A percentile compares a stretch with the other conserved stretches of the same genome.
These are phyloP conservation scores for Myochromella boudieri DNA, from an alignment of 768 basidiomycete species.

Conservation along the genomic window DNA sequence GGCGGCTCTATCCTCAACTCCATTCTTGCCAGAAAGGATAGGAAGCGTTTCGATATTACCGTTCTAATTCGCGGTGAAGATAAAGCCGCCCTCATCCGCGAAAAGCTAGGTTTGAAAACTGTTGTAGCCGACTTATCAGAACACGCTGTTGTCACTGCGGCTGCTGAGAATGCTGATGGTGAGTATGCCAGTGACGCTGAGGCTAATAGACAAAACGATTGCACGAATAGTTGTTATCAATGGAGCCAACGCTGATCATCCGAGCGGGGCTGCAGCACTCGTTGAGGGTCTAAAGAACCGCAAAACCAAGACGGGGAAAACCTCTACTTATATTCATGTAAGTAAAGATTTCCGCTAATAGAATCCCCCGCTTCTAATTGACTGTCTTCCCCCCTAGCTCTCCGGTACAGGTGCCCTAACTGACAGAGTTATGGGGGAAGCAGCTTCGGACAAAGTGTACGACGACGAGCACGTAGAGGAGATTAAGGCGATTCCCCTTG, in stretches of 20 bases:
- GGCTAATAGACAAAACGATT: too few species aligned
- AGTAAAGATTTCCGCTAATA: neutral
- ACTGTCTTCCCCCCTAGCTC: neutral
- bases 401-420: slow-evolving; percentile 16
- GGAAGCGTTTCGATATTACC: slow-evolving; percentile 14
- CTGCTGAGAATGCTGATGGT: slow-evolving; percentile 17
- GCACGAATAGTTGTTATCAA: slow-evolving; percentile 11
- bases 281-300: slow-evolving; percentile 15
- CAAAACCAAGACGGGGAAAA: slow-evolving; percentile 13
- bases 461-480: slow-evolving; percentile 17
- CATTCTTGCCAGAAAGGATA: slow-evolving; percentile 13
- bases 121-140: slow-evolving; percentile 15
- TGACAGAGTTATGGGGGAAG: slow-evolving; percentile 12
- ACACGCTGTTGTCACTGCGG: slow-evolving; percentile 5
- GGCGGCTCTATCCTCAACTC: slow-evolving; percentile 14
- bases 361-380: neutral
- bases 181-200: too few species aligned
- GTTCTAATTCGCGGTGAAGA: slow-evolving; percentile 16
- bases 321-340: slow-evolving; percentile 14
- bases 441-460: slow-evolving; percentile 13
- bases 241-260: slow-evolving; percentile 15
- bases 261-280: slow-evolving; percentile 11
- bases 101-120: slow-evolving; percentile 16
- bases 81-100: slow-evolving; percentile 10
- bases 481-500: slow-evolving; percentile 15